A percentile compares a stretch with the other conserved stretches of the same genome.
Conservation (phyloP, 2,329 filamentous ascomycete genomes). For the Aspergillus sp. region DNA sequence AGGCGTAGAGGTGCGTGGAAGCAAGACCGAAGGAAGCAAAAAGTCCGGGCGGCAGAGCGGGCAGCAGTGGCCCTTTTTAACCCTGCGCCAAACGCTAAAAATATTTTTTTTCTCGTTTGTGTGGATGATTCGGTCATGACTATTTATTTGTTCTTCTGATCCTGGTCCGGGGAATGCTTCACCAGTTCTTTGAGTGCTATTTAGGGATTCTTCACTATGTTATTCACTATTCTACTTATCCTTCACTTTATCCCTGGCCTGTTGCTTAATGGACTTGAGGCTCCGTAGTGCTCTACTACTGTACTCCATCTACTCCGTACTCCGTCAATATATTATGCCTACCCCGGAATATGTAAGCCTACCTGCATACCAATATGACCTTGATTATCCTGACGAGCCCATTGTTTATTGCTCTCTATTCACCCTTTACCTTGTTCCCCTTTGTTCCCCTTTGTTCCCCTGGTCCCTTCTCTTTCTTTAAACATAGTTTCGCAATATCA, state of each 20-base stretch:
- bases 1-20: neutral
- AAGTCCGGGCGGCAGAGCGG: constrained; percentile 4
- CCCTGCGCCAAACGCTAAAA: constrained; percentile 22
- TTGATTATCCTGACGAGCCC: too few relatives aligned
- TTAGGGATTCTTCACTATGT: neutral
- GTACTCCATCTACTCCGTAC: too few relatives aligned
- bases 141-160: constrained; percentile 1
- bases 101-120: constrained; percentile 7
- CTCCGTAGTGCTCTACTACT: too few relatives aligned
- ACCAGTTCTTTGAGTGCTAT: neutral
- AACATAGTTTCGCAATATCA: neutral
- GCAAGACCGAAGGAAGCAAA: constrained; percentile 5
- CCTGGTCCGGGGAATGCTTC: neutral
- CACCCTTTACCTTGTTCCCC: neutral
- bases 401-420: neutral
- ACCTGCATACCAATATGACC: neutral
- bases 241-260: too few relatives aligned
- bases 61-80: constrained; percentile 27
- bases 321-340: too few relatives aligned
- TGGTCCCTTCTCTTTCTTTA: neutral
- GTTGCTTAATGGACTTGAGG: too few relatives aligned
- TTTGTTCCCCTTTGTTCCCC: neutral
- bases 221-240: too few relatives aligned
- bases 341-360: neutral
- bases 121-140: neutral